Evolutionary conservation across 2,329 filamentous ascomycete genomes (phyloP), one percentile per base, ranked within the genome.

Genomic region (Pyrenophora tritici-repentis): DNA sequence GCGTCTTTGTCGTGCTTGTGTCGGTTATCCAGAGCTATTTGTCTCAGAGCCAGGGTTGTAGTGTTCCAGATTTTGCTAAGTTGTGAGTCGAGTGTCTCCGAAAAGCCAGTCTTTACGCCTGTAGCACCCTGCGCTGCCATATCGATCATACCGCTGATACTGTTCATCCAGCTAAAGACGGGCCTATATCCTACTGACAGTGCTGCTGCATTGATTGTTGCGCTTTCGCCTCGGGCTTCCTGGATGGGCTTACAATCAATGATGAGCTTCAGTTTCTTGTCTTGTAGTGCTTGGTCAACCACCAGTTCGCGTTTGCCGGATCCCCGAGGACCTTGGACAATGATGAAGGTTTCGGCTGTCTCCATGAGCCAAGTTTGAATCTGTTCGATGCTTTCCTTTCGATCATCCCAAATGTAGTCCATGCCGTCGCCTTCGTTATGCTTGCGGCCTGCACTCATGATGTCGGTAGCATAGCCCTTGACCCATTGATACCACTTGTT

Each of bases 141-240:
- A 63, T 97, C 94, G 58, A 96, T 81, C 75, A 97, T 84, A 70
- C 91, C 96, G 74, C 90, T 96, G 59, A 97, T 85, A 66, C 86
- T 96, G 73, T 97, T 97, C 76, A 95, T 89, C 90, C 92, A 97
- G 0, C 90, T 95, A 72, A 99, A 99, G 0, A 99, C 86, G 0
- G 94, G 94, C 7, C 89, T 82, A 70, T 97, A 97, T 7, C 94
- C 93, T 41, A 97, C 92, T 58, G 92, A 85, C 1, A 80, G 77
- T 1, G 93, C 94, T 5, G 94, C 86, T 34, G 88, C 86, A 53
- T 85, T 85, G 64, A 99, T 96, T 0, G 90, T 96, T 2, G 86
- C 85, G 6, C 87, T 86, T 67, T 99, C 94, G 4, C 94, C 92
- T 47, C 89, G 85, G 1, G 93, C 91, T 73, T 97, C 93, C 52